phyloP scores from a whole-genome alignment of 139 green algal genomes.

The Chlamydomonas sp. region DNA sequence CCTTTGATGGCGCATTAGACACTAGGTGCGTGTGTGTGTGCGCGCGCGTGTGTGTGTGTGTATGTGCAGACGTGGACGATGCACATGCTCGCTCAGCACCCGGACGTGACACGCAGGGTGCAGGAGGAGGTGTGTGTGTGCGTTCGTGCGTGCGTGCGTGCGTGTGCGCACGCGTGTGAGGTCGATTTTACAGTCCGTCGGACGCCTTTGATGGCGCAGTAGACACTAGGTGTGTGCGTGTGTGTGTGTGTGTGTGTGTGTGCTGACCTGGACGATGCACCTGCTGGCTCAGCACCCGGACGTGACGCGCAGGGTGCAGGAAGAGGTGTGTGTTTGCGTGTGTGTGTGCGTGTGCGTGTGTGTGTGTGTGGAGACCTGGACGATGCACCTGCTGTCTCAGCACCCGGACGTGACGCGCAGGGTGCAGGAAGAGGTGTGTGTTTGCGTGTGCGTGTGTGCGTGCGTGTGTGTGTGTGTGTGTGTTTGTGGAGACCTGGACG shows the following conservation, averaged over 20 bases:
- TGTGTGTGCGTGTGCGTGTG: too few species aligned
- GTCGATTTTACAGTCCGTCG: not conserved
- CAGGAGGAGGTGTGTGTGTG: not conserved
- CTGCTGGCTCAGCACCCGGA: slow-evolving; percentile 69
- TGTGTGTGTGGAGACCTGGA: too few species aligned
- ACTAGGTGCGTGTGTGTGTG: not conserved
- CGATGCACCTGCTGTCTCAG: not conserved
- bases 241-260: too few species aligned
- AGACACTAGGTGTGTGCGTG: too few species aligned
- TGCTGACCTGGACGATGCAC: slow-evolving; percentile 92
- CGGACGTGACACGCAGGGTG: not conserved
- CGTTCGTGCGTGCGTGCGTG: not conserved
- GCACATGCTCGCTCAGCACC: not conserved
- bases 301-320: slow-evolving; percentile 34
- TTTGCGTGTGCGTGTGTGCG: too few species aligned
- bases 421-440: not conserved
- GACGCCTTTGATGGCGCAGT: too few species aligned
- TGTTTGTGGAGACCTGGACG: too few species aligned
- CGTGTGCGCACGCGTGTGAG: not conserved
- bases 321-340: too few species aligned
- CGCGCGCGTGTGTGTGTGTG: not conserved
- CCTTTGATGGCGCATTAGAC: slow-evolving; percentile 5
- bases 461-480: too few species aligned
- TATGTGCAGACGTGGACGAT: slow-evolving; percentile 1
- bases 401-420: not conserved